Base-by-base conservation (phyloP, 441 rosid species). In the Erysimum cheiri region DNA sequence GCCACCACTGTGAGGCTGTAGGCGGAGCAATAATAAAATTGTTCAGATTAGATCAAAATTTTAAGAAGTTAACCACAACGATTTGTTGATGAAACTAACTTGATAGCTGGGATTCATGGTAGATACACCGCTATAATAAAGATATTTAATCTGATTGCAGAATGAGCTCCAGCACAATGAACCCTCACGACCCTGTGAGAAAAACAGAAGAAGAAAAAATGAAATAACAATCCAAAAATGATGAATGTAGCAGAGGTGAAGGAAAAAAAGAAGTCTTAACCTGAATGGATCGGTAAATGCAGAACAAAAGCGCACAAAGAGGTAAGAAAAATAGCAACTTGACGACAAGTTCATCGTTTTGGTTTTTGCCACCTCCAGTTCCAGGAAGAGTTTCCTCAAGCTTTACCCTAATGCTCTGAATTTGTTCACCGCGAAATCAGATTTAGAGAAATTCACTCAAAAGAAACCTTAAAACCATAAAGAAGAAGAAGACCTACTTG, bases 311-410 rank as follows among this genome's bases (percentile, higher is more conserved):
- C 62, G 82, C 82, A 79, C 90, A 87, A 31, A 88, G 69, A 0
- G 98, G 97, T 35, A 87, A 73, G 58, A 92, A 63, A 80, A 83
- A 85, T 55, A 94, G 96, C 72, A 87, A 61, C 80, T 85, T 94
- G 79, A 90, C 89, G 1, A 86, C 65, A 64, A 88, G 74, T 52
- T 84, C 88, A 74, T 86, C 88, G 15, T 81, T 79, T 28, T 95
- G 98, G 70, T 85, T 87, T 71, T 80, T 81, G 40, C 98, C 98
- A 80, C 92, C 92, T 75, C 83, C 86, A 64, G 97, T 94, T 80
- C 98, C 98, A 74, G 98, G 97, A 82, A 90, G 98, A 76, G 93
- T 74, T 71, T 86, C 97, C 53, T 78, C 83, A 64, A 94, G 98
- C 61, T 73, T 74, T 59, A 73, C 86, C 80, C 99, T 84, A 64